These are phyloP conservation scores for Huntiella moniliformis DNA, from an alignment of 2,329 filamentous ascomycete genomes.

Conservation along the genomic window DNA sequence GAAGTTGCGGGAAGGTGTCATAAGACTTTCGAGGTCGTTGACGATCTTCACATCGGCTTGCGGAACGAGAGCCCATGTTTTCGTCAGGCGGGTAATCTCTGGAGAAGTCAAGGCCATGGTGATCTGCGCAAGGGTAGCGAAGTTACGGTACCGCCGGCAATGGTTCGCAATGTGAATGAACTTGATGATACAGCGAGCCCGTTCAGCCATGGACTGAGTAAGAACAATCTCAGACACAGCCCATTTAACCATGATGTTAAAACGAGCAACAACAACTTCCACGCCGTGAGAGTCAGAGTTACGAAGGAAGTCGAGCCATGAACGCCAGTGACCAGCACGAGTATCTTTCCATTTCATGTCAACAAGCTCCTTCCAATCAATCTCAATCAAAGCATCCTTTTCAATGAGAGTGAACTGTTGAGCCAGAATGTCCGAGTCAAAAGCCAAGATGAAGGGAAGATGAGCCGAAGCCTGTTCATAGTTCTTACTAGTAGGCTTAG, in stretches of 20 bases:
- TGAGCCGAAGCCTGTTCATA: conserved; percentile 31
- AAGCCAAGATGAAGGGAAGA: conserved; percentile 62
- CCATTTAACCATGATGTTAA: conserved; percentile 83
- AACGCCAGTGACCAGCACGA: conserved; percentile 43
- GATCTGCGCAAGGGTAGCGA: conserved; percentile 67
- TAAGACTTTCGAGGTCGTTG: conserved; percentile 48
- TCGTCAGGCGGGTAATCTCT: conserved; percentile 47
- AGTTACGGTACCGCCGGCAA: conserved; percentile 60
- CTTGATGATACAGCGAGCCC: conserved; percentile 60
- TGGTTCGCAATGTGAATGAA: conserved; percentile 65
- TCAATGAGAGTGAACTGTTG: conserved; percentile 75
- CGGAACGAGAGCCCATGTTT: conserved; percentile 56
- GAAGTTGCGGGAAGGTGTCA: conserved; percentile 64
- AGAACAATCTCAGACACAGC: conserved; percentile 61
- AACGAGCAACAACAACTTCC: conserved; percentile 67
- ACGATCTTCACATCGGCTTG: conserved; percentile 45
- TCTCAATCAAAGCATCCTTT: conserved; percentile 68
- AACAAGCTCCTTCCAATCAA: conserved; percentile 75
- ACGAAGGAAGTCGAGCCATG: conserved; percentile 67
- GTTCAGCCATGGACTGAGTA: conserved; percentile 51
- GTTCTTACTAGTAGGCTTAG: conserved; percentile 18
- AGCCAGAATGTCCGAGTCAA: conserved; percentile 59
- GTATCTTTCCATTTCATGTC: conserved; percentile 66
- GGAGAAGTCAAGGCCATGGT: conserved; percentile 58
- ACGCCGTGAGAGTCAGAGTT: conserved; percentile 56